phyloP scores from a whole-genome alignment of 1,284 basidiomycete species.

The Boletus sp. region DNA sequence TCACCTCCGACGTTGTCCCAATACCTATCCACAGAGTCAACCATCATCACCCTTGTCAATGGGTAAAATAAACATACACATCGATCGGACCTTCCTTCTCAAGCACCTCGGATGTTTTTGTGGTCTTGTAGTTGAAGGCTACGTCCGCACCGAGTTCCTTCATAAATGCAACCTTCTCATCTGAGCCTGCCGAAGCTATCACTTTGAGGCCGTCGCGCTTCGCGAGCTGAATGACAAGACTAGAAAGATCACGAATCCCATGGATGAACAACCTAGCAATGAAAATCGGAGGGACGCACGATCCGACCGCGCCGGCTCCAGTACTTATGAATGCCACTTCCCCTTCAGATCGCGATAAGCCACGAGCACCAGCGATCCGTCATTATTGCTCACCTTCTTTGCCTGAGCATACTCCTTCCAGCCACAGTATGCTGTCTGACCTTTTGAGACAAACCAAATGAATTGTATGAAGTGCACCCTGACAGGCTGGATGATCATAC shows the following conservation, averaged over 20 bases:
- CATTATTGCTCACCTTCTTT: slow-evolving; percentile 9
- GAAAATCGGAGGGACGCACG: slow-evolving; percentile 13
- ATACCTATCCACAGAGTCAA: slow-evolving; percentile 33
- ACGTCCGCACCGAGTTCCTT: slow-evolving; percentile 38
- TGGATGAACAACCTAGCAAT: not conserved
- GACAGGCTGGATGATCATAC: not conserved
- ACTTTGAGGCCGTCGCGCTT: slow-evolving; percentile 40
- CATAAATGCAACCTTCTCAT: slow-evolving; percentile 40
- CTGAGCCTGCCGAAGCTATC: slow-evolving; percentile 39
- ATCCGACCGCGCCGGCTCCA: slow-evolving; percentile 26
- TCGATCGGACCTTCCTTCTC: slow-evolving; percentile 24
- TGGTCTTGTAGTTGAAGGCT: slow-evolving; percentile 40
- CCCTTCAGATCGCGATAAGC: slow-evolving; percentile 10
- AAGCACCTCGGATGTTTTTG: slow-evolving; percentile 26
- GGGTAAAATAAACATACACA: slow-evolving; percentile 11
- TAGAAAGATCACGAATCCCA: not conserved
- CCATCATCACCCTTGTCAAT: not conserved
- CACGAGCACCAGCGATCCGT: not conserved
- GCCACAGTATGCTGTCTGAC: slow-evolving; percentile 23
- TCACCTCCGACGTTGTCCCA: slow-evolving; percentile 18
- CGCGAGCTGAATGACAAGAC: slow-evolving; percentile 37
- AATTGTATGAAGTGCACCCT: not conserved
- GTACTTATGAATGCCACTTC: slow-evolving; percentile 19
- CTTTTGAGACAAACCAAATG: slow-evolving; percentile 1
- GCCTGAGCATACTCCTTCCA: slow-evolving; percentile 26